Evolutionary conservation across 2,329 filamentous ascomycete genomes (phyloP), one percentile per base, ranked within the genome.

Genomic region (Colletotrichum ledebouriae): DNA sequence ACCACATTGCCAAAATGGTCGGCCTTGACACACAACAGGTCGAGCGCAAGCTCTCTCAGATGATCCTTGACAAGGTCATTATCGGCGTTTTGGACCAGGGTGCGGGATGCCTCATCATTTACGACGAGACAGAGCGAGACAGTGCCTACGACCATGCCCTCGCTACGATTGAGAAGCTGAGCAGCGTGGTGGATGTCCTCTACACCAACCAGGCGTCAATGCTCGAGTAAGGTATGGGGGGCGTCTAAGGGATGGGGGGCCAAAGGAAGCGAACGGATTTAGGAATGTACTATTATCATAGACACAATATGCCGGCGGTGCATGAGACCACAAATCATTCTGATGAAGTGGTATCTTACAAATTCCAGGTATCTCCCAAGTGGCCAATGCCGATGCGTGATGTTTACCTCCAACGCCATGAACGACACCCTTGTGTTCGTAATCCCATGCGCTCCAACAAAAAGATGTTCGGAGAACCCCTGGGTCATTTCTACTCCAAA

Each of bases 31-130:
- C 93, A 29, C 91, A 94, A 80, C 95, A 98, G 84, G 96, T 99
- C 69, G 97, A 99, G 88, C 90, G 94, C 75, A 99, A 99, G 87
- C 87, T 99, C 71, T 97, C 93, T 52, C 97, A 99, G 86, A 99
- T 99, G 97, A 99, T 99, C 77, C 87, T 99, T 68, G 96, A 99
- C 84, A 98, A 98, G 86, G 94, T 98, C 76, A 98, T 99, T 77
- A 94, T 98, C 73, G 96, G 97, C 68, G 96, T 99, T 63, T 84
- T 99, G 74, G 96, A 99, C 79, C 96, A 99, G 82, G 96, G 96
- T 57, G 93, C 94, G n/a, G 95, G 95, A 44, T 98, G 97, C 80
- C 86, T 99, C 78, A 97, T 98, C 80, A 94, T 99, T 74, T 99
- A 91, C 77, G 96, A 99, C 77, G 96, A 99, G 87, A 93, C 93